Evolutionary conservation across 1,284 basidiomycete species (phyloP), one percentile per base, ranked within the genome.

Genomic region (Exobasidium cylindrosporum): DNA sequence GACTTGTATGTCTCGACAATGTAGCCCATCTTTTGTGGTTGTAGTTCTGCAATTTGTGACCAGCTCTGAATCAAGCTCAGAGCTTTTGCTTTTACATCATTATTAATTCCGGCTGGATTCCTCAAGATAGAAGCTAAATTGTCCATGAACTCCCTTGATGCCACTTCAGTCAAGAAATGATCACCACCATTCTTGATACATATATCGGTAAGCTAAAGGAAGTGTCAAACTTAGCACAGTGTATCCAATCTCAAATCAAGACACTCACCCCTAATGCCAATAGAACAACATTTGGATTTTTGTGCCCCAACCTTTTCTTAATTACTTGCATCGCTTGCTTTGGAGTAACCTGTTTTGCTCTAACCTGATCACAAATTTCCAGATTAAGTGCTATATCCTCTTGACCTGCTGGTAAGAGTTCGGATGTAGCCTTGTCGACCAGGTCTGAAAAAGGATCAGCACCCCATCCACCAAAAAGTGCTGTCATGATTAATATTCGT

Each of bases 181-280:
- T 97, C 92, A 0, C 96, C 96, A 10, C 92, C 92, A 76, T 99
- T 99, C 87, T 99, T 99, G 81, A 98, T 87, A 74, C 92, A 96
- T 11, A 89, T 85, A 82, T 98, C 96, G 56, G 91, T 88, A 55
- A 97, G 64, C 58, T 65, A 57, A 11, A 31, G 40, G 28, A 43
- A 32, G 23, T 35, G 2, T 57, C 30, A 57, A n/a, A 52, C n/a
- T 40, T 17, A 40, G 35, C 35, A 40, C 17, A 17, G 10, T 40
- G 7, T 17, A 17, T 30, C 35, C 17, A 40, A 17, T 40, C 35
- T 55, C 55, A 57, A 43, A 45, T 40, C 44, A n/a, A 53, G 40
- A 24, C 47, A 30, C 61, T 72, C 28, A 95, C 92, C 7, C 87
- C 85, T 24, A 97, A 85, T 14, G 91, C 87, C 61, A 95, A 84